Conservation (phyloP, 345 rosid species). For the rapeseed (Brassica napus) region DNA sequence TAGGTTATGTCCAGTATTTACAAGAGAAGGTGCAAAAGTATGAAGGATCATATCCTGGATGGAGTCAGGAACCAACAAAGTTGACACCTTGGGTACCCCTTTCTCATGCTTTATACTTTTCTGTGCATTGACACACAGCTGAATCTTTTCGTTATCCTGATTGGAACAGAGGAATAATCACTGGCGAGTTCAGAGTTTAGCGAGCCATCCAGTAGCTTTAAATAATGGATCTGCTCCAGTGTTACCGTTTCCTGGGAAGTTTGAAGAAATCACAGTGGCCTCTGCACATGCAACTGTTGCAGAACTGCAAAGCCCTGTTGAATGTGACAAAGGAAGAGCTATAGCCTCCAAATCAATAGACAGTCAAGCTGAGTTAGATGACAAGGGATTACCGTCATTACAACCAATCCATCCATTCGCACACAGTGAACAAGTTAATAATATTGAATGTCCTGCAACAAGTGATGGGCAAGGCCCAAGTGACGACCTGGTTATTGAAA, state of each 20-base stretch:
- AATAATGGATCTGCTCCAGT: slow-evolving; percentile 74
- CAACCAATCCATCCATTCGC: slow-evolving; percentile 51
- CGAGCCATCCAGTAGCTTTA: slow-evolving; percentile 59
- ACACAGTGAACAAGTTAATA: slow-evolving; percentile 55
- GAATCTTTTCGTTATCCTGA: neutral
- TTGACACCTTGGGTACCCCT: slow-evolving; percentile 67
- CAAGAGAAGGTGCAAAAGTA: slow-evolving; percentile 80
- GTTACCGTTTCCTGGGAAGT: slow-evolving; percentile 59
- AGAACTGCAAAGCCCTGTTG: slow-evolving; percentile 49
- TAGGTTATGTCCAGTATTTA: slow-evolving; percentile 78
- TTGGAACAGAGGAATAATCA: slow-evolving; percentile 88
- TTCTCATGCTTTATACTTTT: neutral
- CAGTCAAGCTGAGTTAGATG: slow-evolving; percentile 55
- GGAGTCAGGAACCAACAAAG: slow-evolving; percentile 83
- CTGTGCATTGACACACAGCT: neutral
- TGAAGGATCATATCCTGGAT: slow-evolving; percentile 81
- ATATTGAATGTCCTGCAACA: slow-evolving; percentile 53
- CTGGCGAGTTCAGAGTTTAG: slow-evolving; percentile 76
- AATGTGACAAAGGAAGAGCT: slow-evolving; percentile 58
- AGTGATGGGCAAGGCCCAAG: slow-evolving; percentile 48
- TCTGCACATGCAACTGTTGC: slow-evolving; percentile 43
- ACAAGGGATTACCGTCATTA: slow-evolving; percentile 45
- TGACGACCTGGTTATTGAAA: slow-evolving; percentile 75
- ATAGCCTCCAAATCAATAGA: slow-evolving; percentile 49
- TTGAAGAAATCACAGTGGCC: slow-evolving; percentile 60